Conservation (phyloP, 768 basidiomycete species). For the Tricholoma flavovirens region DNA sequence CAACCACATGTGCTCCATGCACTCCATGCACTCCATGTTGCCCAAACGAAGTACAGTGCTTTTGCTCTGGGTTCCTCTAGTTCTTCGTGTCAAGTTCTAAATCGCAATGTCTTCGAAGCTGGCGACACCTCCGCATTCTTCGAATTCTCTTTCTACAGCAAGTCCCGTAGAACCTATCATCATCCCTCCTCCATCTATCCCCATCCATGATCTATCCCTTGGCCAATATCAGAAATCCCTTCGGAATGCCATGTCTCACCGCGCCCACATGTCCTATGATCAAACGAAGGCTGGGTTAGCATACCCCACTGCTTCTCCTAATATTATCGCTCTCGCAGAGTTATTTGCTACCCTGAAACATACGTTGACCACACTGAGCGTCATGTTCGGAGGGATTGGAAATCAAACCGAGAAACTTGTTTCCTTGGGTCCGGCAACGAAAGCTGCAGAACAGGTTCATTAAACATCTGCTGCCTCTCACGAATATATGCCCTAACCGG, state of each 20-base stretch:
- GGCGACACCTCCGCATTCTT: conserved; percentile 5
- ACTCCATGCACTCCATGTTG: neutral
- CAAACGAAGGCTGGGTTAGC: conserved; percentile 2
- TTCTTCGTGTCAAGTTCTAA: neutral
- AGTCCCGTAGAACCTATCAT: conserved; percentile 20
- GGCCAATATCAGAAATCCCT: neutral
- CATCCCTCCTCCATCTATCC: conserved; percentile 19
- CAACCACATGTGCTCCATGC: neutral
- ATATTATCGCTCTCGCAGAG: conserved; percentile 38
- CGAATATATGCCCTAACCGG: neutral
- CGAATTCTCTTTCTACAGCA: conserved; percentile 3
- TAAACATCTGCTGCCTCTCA: neutral
- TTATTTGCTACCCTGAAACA: conserved; percentile 41
- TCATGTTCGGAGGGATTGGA: conserved; percentile 40
- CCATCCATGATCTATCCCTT: neutral
- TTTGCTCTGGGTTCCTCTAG: neutral
- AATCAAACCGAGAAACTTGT: conserved; percentile 41
- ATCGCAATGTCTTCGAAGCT: conserved; percentile 5
- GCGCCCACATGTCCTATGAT: neutral
- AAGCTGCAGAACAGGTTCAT: conserved; percentile 37
- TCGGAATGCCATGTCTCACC: neutral
- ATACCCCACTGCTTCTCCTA: conserved; percentile 25
- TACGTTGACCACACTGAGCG: conserved; percentile 33
- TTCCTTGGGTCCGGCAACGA: conserved; percentile 38
- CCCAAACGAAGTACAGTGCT: neutral